Evolutionary conservation across 2,329 filamentous ascomycete species (phyloP), one percentile per base, ranked within the genome.

Genomic region (Neofusicoccum laricinum): DNA sequence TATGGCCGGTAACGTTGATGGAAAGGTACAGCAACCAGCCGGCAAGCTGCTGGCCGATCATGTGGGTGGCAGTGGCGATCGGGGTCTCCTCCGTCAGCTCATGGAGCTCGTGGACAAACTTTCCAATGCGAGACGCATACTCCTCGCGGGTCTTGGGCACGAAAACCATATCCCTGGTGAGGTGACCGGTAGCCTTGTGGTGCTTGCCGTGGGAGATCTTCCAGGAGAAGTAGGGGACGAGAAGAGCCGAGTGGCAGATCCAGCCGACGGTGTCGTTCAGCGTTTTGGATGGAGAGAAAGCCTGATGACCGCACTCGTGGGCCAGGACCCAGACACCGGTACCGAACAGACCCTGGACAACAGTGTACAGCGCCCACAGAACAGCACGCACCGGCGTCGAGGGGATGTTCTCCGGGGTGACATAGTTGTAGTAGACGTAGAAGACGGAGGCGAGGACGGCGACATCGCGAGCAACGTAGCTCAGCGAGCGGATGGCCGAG

Each of bases 121-220:
- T 86, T 73, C 93, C 92, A 66, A 94, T 77, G 65, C 90, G 89
- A 66, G 84, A 85, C 69, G 93, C 92, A 74, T 91, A 93, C 76
- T 90, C 81, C 69, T 95, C 88, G 65, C 93, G 89, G 64, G 93
- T 97, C 80, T 92, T 92, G 66, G 95, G 95, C n/a, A 98, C 85
- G 77, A 97, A 98, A 68, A 98, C 95, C 95, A 99, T 99, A 81
- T 99, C 95, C 71, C 94, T 92, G 81, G 96, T 93, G 81, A 99
- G 89, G 85, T 99, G 88, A 72, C 93, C 95, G 43, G 95, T 99
- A 68, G 93, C 93, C 86, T 98, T 98, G 90, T 99, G 95, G 84
- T 99, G 95, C 88, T 97, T 97, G 83, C 92, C 91, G 83, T 99
- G 95, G 70, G 93, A 97, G 80, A 98, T 93, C 83, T 99, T 96